Percentiles rank a stretch among this genome's conserved stretches.
Conservation (phyloP, 148 eudicot genomes). For the Drosera capensis region DNA sequence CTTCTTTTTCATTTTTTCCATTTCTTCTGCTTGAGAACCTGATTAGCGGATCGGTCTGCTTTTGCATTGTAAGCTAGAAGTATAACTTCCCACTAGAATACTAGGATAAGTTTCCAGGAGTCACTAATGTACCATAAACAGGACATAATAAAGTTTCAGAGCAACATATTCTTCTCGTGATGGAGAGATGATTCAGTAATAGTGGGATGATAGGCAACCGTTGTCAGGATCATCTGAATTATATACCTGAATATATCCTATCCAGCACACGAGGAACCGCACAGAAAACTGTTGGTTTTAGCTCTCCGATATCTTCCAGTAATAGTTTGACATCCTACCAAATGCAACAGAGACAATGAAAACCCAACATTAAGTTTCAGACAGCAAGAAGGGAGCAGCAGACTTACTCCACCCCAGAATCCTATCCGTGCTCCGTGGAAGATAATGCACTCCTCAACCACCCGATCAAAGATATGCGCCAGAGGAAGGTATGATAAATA, state of each 20-base stretch:
- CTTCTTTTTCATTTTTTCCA: too few species aligned
- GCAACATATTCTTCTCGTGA: too few species aligned
- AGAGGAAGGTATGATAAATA: constrained; percentile 89
- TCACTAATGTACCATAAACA: too few species aligned
- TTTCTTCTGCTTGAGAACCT: too few species aligned
- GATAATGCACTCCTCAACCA: constrained; percentile 80
- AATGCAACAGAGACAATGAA: constrained; percentile 11
- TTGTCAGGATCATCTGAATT: too few species aligned
- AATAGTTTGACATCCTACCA: constrained; percentile 84
- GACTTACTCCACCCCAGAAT: constrained; percentile 96
- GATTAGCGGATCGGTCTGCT: too few species aligned
- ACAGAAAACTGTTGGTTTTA: constrained; percentile 79
- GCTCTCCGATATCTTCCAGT: constrained; percentile 69
- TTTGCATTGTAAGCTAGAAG: too few species aligned
- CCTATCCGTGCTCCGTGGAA: constrained; percentile 76
- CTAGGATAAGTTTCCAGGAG: too few species aligned
- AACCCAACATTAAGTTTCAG: constrained; percentile 3
- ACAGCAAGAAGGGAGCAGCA: constrained; percentile 6
- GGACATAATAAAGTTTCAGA: too few species aligned
- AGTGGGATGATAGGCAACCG: neutral
- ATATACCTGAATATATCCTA: constrained; percentile 71
- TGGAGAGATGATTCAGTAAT: too few species aligned
- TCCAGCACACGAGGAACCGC: constrained; percentile 98
- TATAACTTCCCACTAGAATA: too few species aligned
- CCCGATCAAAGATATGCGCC: constrained; percentile 98